These are phyloP conservation scores for Posidonia australis DNA, from an alignment of 106 monocot species.

Conservation along the genomic window DNA sequence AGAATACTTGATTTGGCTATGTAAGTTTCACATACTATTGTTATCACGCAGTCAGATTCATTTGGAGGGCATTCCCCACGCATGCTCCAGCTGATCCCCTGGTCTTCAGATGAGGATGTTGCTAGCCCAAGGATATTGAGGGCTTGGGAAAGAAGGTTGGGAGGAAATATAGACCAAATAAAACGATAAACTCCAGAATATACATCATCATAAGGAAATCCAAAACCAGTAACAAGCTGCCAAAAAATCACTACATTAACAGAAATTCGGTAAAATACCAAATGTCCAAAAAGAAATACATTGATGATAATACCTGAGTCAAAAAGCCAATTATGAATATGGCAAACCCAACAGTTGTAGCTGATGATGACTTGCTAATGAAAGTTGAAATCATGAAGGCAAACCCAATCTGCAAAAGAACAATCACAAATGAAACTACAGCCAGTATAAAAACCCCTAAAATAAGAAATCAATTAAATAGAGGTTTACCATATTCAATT, in stretches of 20 bases:
- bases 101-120: constrained; percentile 60
- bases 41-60: constrained; percentile 52
- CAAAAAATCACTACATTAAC: neutral
- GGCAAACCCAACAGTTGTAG: constrained; percentile 80
- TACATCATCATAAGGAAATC: constrained; percentile 29
- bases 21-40: constrained; percentile 44
- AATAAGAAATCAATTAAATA: neutral
- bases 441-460: neutral
- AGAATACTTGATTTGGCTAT: neutral
- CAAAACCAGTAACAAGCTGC: constrained; percentile 59
- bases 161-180: constrained; percentile 83
- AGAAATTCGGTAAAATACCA: neutral
- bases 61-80: constrained; percentile 39
- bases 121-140: constrained; percentile 56
- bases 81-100: constrained; percentile 58
- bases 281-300: neutral
- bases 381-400: constrained; percentile 90
- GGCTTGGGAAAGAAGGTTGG: constrained; percentile 72
- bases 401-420: constrained; percentile 57
- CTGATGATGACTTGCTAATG: constrained; percentile 63
- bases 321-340: constrained; percentile 82
- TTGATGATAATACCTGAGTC: constrained; percentile 46
- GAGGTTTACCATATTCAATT: constrained; percentile 76
- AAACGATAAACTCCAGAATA: constrained; percentile 22
- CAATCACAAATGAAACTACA: neutral